A percentile compares a stretch with the other conserved stretches of the same genome.
Conservation (phyloP, 2,329 filamentous ascomycete genomes). For the Orbilia brochopaga region DNA sequence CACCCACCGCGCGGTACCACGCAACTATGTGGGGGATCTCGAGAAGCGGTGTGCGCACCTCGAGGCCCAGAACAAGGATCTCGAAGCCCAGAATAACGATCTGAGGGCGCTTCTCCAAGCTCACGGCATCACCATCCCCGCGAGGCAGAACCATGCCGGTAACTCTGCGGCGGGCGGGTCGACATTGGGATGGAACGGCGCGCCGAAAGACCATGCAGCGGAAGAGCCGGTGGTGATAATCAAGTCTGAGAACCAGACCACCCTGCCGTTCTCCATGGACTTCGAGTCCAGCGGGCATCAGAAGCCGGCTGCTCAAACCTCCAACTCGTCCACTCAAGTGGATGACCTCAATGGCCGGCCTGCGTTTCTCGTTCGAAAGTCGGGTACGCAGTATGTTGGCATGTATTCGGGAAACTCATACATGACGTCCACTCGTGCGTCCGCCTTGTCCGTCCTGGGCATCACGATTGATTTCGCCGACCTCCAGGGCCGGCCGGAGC, state of each 20-base stretch:
- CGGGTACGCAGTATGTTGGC: conserved; percentile 53
- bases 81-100: conserved; percentile 73
- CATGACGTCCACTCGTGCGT: conserved; percentile 76
- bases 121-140: conserved; percentile 55
- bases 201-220: conserved; percentile 16
- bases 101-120: conserved; percentile 71
- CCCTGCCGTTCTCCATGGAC: conserved; percentile 33
- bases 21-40: conserved; percentile 78
- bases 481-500: conserved; percentile 63
- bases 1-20: conserved; percentile 76
- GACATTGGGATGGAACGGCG: conserved; percentile 30
- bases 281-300: conserved; percentile 19
- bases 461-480: conserved; percentile 79
- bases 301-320: not conserved
- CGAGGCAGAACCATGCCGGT: conserved; percentile 21
- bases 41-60: conserved; percentile 68
- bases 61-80: conserved; percentile 69
- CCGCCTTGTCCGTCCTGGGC: conserved; percentile 76
- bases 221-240: conserved; percentile 11
- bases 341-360: conserved; percentile 38
- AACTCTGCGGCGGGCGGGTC: conserved; percentile 28
- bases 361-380: conserved; percentile 53
- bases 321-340: conserved; percentile 15
- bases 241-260: conserved; percentile 41
- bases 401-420: conserved; percentile 68